Evolutionary conservation across 495 filamentous ascomycete species (phyloP).

Genomic region (Letharia columbiana): DNA sequence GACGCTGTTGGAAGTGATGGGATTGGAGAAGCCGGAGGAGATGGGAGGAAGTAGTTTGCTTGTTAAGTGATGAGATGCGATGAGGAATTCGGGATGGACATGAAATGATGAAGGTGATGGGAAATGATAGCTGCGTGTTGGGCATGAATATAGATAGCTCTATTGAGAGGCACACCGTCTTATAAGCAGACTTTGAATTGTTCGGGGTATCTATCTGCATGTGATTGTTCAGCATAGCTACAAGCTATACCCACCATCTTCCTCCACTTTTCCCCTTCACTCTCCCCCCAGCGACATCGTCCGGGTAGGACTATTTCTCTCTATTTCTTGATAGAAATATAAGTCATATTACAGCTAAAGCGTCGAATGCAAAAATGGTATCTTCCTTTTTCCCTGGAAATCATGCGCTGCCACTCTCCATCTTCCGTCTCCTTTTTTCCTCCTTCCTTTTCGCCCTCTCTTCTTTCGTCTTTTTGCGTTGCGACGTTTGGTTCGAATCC

Average conservation of each 20-base stretch:
- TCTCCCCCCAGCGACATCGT: not conserved
- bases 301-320: not conserved
- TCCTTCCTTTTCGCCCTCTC: constrained; percentile 12
- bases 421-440: constrained; percentile 6
- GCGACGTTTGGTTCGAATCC: not conserved
- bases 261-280: not conserved
- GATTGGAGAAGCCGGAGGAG: constrained; percentile 76
- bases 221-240: not conserved
- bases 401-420: not conserved
- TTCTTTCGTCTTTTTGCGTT: constrained; percentile 2
- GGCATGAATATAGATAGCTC: not conserved
- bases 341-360: not conserved
- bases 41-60: constrained; percentile 84
- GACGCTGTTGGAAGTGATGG: constrained; percentile 84
- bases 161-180: not conserved
- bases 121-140: not conserved
- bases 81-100: not conserved
- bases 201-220: not conserved
- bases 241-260: not conserved
- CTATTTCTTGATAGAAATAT: not conserved
- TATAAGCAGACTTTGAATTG: not conserved
- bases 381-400: not conserved
- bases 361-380: not conserved
- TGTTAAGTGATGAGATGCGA: constrained; percentile 45
- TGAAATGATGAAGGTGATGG: not conserved